A percentile compares a stretch with the other conserved stretches of the same genome.
phyloP scores from a whole-genome alignment of 2,329 filamentous ascomycete genomes.

The Neurospora sp. region DNA sequence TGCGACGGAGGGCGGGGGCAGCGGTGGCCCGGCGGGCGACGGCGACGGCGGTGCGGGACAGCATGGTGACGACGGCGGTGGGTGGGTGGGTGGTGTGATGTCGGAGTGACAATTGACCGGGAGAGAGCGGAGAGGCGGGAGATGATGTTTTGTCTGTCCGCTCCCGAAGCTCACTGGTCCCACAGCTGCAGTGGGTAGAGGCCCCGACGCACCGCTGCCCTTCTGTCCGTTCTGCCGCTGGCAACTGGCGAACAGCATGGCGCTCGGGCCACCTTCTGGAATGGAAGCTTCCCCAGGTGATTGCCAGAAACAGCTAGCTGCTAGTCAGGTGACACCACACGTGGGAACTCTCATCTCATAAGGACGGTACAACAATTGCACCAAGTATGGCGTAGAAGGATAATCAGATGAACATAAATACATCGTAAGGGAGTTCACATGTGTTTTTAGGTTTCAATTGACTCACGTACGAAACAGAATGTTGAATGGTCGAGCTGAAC shows the following conservation, averaged over 20 bases:
- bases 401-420: no score
- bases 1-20: conserved; percentile 44
- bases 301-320: neutral
- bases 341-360: neutral
- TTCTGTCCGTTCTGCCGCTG: neutral
- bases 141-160: neutral
- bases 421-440: no score
- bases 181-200: neutral
- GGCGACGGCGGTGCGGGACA: conserved; percentile 53
- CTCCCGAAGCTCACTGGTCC: neutral
- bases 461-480: no score
- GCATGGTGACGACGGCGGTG: conserved; percentile 34
- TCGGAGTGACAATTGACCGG: neutral
- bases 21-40: conserved; percentile 51
- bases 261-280: neutral
- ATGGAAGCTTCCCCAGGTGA: neutral
- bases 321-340: neutral
- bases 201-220: neutral
- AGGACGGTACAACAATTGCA: no score
- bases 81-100: neutral
- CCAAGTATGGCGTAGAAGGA: no score
- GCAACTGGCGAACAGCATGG: neutral
- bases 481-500: no score
- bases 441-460: no score
- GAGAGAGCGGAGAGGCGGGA: neutral